Conservation (phyloP, 2,329 filamentous ascomycete genomes). For the Talaromyces sp. region DNA sequence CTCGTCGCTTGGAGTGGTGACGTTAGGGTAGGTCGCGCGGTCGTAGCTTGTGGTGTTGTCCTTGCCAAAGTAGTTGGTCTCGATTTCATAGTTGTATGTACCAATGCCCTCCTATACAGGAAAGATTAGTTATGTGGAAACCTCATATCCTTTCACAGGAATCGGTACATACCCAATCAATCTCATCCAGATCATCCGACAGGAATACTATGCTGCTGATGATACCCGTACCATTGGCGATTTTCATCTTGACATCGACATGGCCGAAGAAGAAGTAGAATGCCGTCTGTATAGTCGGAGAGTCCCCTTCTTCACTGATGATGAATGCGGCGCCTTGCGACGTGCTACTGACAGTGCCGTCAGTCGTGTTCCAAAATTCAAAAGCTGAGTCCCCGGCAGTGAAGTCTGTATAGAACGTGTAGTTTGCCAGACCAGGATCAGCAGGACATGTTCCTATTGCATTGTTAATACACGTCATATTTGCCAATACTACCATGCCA, state of each 20-base stretch:
- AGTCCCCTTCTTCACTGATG: constrained; percentile 71
- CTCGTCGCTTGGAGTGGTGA: constrained; percentile 53
- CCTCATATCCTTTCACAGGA: neutral
- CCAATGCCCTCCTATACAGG: constrained; percentile 37
- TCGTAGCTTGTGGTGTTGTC: constrained; percentile 76
- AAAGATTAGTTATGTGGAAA: neutral
- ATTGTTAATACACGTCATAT: neutral
- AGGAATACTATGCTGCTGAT: constrained; percentile 88
- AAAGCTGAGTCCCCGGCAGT: constrained; percentile 47
- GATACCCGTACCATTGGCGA: constrained; percentile 84
- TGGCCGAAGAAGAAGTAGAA: constrained; percentile 99
- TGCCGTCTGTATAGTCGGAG: constrained; percentile 79
- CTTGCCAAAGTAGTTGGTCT: constrained; percentile 97
- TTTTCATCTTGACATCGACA: constrained; percentile 79
- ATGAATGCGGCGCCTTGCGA: constrained; percentile 76
- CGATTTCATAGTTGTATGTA: constrained; percentile 42
- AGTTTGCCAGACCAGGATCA: constrained; percentile 63
- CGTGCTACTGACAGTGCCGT: constrained; percentile 63
- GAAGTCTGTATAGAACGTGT: constrained; percentile 33
- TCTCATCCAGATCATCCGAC: constrained; percentile 89
- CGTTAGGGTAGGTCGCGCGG: constrained; percentile 73
- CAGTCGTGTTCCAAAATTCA: constrained; percentile 61
- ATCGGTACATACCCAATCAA: constrained; percentile 81
- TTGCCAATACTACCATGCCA: neutral
- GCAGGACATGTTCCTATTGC: constrained; percentile 55